Conservation (phyloP, 2,329 filamentous ascomycete genomes). For the Fusarium sp. region DNA sequence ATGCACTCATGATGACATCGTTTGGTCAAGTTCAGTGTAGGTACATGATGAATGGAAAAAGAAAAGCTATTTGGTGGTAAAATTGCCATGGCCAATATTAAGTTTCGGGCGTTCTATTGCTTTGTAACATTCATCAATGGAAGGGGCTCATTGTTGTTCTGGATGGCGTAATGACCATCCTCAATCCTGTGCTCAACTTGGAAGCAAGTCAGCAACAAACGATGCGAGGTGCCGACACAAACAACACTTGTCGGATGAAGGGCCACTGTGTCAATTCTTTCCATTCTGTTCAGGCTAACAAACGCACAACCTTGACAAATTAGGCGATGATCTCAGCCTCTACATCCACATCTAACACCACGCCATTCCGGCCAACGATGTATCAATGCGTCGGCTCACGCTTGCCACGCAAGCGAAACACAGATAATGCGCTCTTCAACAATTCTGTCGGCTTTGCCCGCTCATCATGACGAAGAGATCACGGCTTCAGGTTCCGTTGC, state of each 20-base stretch:
- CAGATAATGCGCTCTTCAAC: background rate
- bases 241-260: background rate
- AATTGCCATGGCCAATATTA: fast-evolving
- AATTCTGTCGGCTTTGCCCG: fast-evolving
- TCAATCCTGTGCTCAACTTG: background rate
- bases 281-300: too few relatives aligned
- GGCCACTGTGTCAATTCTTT: too few relatives aligned
- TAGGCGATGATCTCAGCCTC: background rate
- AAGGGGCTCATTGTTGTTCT: background rate
- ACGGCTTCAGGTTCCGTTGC: fast-evolving
- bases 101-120: fast-evolving
- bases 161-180: background rate
- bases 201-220: background rate
- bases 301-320: background rate
- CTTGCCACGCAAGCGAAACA: too few relatives aligned
- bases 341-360: background rate
- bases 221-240: background rate
- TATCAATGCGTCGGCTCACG: fast-evolving
- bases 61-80: too few relatives aligned
- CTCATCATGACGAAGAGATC: fast-evolving
- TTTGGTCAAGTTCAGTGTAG: background rate
- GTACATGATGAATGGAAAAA: background rate
- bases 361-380: background rate
- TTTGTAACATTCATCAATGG: background rate
- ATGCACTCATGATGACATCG: background rate